These are phyloP conservation scores for Penicillium nucicola DNA, from an alignment of 495 filamentous ascomycete genomes.

Conservation along the genomic window DNA sequence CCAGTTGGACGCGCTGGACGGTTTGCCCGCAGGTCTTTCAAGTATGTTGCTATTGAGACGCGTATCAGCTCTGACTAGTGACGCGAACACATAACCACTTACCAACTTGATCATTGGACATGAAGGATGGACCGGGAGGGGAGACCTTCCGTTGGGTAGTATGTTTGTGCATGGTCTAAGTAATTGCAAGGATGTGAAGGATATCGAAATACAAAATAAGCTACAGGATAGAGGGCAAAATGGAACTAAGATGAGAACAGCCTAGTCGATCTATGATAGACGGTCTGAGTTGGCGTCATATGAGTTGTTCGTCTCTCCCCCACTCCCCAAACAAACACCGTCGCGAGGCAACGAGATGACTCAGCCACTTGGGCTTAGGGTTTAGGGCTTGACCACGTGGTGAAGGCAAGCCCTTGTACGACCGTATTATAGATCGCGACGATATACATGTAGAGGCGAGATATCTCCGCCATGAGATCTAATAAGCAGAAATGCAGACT, in stretches of 20 bases:
- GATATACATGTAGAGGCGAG: too few relatives aligned
- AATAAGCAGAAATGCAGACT: neutral
- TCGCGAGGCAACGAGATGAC: conserved; percentile 22
- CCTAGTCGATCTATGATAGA: conserved; percentile 8
- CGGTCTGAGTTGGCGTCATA: conserved; percentile 12
- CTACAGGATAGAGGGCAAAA: neutral
- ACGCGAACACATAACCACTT: conserved; percentile 32
- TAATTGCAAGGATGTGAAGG: conserved; percentile 5
- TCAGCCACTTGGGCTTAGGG: conserved; percentile 12
- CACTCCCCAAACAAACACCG: conserved; percentile 22
- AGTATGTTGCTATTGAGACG: conserved; percentile 57
- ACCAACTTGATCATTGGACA: conserved; percentile 88
- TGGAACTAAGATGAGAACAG: conserved; percentile 10
- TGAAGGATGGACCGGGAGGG: conserved; percentile 73
- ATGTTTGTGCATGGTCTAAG: conserved; percentile 36
- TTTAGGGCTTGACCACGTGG: conserved; percentile 11
- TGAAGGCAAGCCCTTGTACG: too few relatives aligned
- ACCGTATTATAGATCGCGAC: too few relatives aligned
- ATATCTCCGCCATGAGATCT: too few relatives aligned
- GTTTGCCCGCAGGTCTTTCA: conserved; percentile 77
- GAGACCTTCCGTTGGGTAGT: conserved; percentile 59
- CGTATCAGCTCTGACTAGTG: conserved; percentile 12
- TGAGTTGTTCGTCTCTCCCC: neutral
- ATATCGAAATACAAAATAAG: neutral
- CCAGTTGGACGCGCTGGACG: conserved; percentile 73